phyloP scores from a whole-genome alignment of 2,329 filamentous ascomycete genomes.

The Exutisphaerella laricina region DNA sequence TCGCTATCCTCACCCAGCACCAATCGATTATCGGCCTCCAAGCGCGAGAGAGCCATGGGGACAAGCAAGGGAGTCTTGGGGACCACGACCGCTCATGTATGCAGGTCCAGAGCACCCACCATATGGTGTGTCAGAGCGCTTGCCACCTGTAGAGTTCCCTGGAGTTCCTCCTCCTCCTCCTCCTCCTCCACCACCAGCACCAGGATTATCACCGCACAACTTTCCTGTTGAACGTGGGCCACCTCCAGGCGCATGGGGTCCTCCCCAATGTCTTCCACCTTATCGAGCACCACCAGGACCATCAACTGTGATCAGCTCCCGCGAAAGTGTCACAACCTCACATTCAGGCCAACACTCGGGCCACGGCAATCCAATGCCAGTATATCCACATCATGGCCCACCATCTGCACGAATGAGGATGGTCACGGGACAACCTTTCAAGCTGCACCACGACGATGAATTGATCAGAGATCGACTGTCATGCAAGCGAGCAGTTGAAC shows the following conservation, averaged over 20 bases:
- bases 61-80: conserved; percentile 18
- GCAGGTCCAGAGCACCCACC: conserved; percentile 3
- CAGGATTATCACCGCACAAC: not conserved
- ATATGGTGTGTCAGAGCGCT: conserved; percentile 9
- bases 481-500: conserved; percentile 74
- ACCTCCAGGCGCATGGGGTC: conserved; percentile 1
- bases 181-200: conserved; percentile 4
- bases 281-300: conserved; percentile 9
- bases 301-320: conserved; percentile 17
- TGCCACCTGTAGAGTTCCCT: conserved; percentile 16
- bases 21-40: conserved; percentile 12
- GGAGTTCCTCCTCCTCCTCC: conserved; percentile 13
- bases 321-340: conserved; percentile 30
- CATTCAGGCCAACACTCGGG: conserved; percentile 42
- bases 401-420: conserved; percentile 78
- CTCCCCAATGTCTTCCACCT: conserved; percentile 3
- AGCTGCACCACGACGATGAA: conserved; percentile 65
- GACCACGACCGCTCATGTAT: conserved; percentile 6
- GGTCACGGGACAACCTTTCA: conserved; percentile 72
- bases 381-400: conserved; percentile 23
- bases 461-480: conserved; percentile 78
- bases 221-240: conserved; percentile 3
- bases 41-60: conserved; percentile 16
- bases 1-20: conserved; percentile 11
- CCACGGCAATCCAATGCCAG: conserved; percentile 27